These are phyloP conservation scores for Pelargonium fulgidum DNA, from an alignment of 441 rosid species.

Conservation along the genomic window DNA sequence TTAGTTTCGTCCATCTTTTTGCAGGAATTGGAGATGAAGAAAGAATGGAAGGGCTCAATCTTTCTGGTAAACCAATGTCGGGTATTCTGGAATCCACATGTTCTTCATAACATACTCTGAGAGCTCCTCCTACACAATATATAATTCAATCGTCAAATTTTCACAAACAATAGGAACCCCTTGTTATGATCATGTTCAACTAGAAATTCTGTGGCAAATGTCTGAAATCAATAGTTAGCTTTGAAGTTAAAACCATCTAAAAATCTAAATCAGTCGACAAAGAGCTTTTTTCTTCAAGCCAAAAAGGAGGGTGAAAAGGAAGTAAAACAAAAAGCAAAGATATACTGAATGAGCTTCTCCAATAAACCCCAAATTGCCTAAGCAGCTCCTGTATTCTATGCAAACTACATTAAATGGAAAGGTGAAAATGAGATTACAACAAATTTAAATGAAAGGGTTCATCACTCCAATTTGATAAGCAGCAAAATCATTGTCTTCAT, in stretches of 20 bases:
- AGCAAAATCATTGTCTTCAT: too few species aligned
- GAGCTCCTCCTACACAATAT: slow-evolving; percentile 60
- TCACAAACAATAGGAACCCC: neutral
- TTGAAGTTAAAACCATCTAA: too few species aligned
- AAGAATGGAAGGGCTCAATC: slow-evolving; percentile 23
- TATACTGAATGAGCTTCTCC: too few species aligned
- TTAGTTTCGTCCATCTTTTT: neutral
- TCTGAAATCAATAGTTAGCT: neutral
- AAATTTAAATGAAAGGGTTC: too few species aligned
- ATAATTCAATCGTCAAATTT: neutral
- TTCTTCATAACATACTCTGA: slow-evolving; percentile 52
- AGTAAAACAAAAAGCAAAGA: too few species aligned
- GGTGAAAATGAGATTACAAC: too few species aligned
- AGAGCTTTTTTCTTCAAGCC: too few species aligned
- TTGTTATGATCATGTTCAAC: neutral
- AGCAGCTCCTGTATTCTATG: too few species aligned
- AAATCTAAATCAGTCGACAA: neutral
- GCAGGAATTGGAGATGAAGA: neutral
- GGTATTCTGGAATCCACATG: slow-evolving; percentile 93
- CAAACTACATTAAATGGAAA: too few species aligned
- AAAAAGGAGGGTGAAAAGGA: too few species aligned
- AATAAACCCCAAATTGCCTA: too few species aligned
- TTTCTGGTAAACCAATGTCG: slow-evolving; percentile 62
- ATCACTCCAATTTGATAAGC: too few species aligned
- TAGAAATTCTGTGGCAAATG: neutral